A percentile compares a stretch with the other conserved stretches of the same genome.
These are phyloP conservation scores for Wickerhamomyces xylosicus DNA, from an alignment of 805 yeast genomes.

Conservation along the genomic window DNA sequence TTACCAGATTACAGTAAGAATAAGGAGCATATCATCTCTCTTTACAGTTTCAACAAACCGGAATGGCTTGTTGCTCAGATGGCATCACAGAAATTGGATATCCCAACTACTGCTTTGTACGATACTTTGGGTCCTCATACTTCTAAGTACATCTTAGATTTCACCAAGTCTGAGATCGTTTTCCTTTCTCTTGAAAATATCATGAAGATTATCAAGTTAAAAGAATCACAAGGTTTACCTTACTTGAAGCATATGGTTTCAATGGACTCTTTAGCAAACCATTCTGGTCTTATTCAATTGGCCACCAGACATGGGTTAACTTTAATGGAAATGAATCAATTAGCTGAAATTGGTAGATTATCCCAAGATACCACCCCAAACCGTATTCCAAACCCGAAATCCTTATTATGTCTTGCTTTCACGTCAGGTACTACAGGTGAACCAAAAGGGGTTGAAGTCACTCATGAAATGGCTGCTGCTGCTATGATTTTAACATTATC, in stretches of 20 bases:
- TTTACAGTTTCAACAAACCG: constrained; percentile 44
- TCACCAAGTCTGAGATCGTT: constrained; percentile 53
- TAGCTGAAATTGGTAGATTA: constrained; percentile 27
- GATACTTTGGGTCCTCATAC: constrained; percentile 51
- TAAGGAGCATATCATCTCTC: constrained; percentile 28
- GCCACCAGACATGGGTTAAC: constrained; percentile 17
- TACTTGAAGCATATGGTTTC: constrained; percentile 33
- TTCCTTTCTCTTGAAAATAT: constrained; percentile 14
- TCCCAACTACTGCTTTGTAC: constrained; percentile 38
- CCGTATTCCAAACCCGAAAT: constrained; percentile 31
- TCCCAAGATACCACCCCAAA: constrained; percentile 16
- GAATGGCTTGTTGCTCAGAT: constrained; percentile 68
- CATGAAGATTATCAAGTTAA: not conserved
- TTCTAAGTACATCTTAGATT: constrained; percentile 46
- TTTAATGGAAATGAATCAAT: constrained; percentile 28
- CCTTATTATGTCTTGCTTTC: constrained; percentile 38
- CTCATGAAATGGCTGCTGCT: constrained; percentile 23
- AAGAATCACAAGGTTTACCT: constrained; percentile 18
- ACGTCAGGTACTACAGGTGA: constrained; percentile 56
- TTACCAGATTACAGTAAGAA: not conserved
- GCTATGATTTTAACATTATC: not conserved
- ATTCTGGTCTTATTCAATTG: constrained; percentile 15
- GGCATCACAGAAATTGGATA: constrained; percentile 29
- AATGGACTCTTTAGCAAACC: constrained; percentile 31
- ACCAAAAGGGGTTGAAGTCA: constrained; percentile 48